Percentiles rank a stretch among this genome's conserved stretches.
These are phyloP conservation scores for Mucor ambiguus DNA, from an alignment of 371 early-diverging fungal genomes.

Conservation along the genomic window DNA sequence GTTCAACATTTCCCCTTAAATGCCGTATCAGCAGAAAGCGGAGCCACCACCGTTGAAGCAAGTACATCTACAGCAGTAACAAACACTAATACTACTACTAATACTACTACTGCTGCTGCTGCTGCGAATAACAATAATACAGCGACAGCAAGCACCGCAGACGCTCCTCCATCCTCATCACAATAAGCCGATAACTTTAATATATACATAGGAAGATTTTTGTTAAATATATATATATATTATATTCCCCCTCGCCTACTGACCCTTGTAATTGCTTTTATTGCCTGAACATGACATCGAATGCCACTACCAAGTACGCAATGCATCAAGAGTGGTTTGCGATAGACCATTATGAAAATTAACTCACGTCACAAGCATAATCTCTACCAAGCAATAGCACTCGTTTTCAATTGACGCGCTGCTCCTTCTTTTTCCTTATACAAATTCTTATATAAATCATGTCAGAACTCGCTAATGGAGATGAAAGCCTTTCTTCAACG, in stretches of 20 bases:
- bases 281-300: too few relatives aligned
- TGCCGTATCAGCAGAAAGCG: not conserved
- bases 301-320: too few relatives aligned
- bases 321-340: too few relatives aligned
- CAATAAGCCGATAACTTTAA: not conserved
- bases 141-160: not conserved
- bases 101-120: too few relatives aligned
- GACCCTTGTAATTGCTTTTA: not conserved
- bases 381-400: not conserved
- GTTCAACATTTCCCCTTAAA: constrained; percentile 12
- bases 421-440: not conserved
- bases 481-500: not conserved
- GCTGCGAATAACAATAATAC: not conserved
- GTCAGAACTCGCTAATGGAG: not conserved
- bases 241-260: not conserved
- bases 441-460: not conserved
- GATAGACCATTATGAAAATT: not conserved
- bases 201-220: not conserved
- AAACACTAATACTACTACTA: not conserved
- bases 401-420: not conserved
- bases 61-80: not conserved
- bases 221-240: not conserved
- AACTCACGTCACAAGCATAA: not conserved
- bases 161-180: not conserved
- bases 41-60: not conserved